phyloP scores from a whole-genome alignment of 2,329 filamentous ascomycete genomes.

The Exophiala calicioides region DNA sequence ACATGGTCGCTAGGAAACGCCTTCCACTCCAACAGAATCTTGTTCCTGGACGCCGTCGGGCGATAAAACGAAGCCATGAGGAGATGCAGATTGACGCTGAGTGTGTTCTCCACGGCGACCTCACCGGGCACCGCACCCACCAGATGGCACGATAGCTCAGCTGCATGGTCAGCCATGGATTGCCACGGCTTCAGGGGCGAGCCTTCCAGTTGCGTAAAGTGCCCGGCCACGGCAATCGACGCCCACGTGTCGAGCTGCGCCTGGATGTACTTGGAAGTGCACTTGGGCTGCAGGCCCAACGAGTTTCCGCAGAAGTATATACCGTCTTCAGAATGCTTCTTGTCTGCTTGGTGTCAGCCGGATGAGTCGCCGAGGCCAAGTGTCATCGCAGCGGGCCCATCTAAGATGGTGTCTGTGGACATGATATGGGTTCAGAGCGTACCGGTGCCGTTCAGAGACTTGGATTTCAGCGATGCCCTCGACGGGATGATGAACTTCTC shows the following conservation, averaged over 20 bases:
- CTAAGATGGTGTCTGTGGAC: constrained; percentile 40
- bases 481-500: constrained; percentile 76
- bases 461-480: constrained; percentile 67
- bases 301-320: constrained; percentile 92
- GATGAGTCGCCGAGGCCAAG: too few relatives aligned
- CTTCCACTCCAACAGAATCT: constrained; percentile 83
- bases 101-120: constrained; percentile 82
- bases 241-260: constrained; percentile 81
- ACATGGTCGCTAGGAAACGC: constrained; percentile 86
- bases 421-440: constrained; percentile 21
- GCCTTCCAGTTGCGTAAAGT: constrained; percentile 70
- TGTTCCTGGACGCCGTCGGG: constrained; percentile 65
- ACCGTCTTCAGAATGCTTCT: constrained; percentile 30
- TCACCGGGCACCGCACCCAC: constrained; percentile 73
- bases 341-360: too few relatives aligned
- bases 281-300: constrained; percentile 76
- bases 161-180: constrained; percentile 73
- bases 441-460: constrained; percentile 51
- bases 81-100: constrained; percentile 78
- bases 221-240: constrained; percentile 77
- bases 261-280: constrained; percentile 65
- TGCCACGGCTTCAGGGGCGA: constrained; percentile 73
- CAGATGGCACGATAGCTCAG: constrained; percentile 67
- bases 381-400: too few relatives aligned
- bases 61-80: constrained; percentile 81